Evolutionary conservation across 768 basidiomycete genomes (phyloP).

Genomic region (Paxillus rubicundulus): DNA sequence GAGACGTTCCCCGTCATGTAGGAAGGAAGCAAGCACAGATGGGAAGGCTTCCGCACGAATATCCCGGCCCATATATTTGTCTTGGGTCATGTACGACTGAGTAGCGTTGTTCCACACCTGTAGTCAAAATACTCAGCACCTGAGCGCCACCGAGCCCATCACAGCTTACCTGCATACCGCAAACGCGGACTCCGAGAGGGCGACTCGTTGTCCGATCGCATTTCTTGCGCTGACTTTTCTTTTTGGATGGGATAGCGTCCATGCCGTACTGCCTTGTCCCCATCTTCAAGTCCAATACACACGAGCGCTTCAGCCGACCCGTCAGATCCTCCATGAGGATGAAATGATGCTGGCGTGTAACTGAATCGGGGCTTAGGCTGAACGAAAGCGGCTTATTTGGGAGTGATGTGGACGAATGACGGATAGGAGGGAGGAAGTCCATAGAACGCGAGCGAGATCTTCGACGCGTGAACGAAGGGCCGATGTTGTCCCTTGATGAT

Average conservation of each 20-base stretch:
- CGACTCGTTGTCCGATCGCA: constrained; percentile 95
- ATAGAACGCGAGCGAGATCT: constrained; percentile 44
- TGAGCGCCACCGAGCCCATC: background rate
- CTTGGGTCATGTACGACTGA: constrained; percentile 85
- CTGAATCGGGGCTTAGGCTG: constrained; percentile 41
- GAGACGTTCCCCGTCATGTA: constrained; percentile 79
- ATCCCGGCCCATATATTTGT: constrained; percentile 95
- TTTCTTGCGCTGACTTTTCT: constrained; percentile 98
- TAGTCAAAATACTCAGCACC: constrained; percentile 8
- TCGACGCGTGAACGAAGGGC: constrained; percentile 31
- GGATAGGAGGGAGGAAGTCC: constrained; percentile 23
- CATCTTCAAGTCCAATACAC: constrained; percentile 99
- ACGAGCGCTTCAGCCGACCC: constrained; percentile 84
- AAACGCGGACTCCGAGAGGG: constrained; percentile 86
- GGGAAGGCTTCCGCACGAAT: constrained; percentile 84
- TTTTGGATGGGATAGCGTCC: constrained; percentile 88
- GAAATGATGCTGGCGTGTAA: constrained; percentile 93
- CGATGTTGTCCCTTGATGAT: constrained; percentile 20
- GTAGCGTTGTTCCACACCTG: constrained; percentile 92
- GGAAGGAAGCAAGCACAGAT: constrained; percentile 75
- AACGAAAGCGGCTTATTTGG: constrained; percentile 33
- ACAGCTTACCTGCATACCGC: constrained; percentile 93
- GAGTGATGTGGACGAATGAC: constrained; percentile 26
- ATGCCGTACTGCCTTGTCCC: constrained; percentile 99
- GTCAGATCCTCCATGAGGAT: constrained; percentile 99